Percentiles rank a stretch among this genome's conserved stretches.
These are phyloP conservation scores for Quercus gilva DNA, from an alignment of 306 rosid species.

Conservation along the genomic window DNA sequence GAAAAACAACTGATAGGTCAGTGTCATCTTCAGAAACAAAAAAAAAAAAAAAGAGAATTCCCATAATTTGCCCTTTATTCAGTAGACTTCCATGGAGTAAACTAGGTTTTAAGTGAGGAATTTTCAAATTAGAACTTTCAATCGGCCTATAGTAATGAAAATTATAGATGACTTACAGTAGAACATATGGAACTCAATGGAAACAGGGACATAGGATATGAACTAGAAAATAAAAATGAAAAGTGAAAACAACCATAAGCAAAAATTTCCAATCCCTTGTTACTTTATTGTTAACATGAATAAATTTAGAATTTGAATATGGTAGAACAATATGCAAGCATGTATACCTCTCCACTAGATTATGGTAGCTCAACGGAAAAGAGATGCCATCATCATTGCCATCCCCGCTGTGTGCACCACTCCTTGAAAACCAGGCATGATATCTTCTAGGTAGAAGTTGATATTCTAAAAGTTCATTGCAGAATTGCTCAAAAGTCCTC, in stretches of 20 bases:
- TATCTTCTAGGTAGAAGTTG: conserved; percentile 88
- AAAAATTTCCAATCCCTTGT: not conserved
- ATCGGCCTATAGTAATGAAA: not conserved
- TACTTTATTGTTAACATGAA: not conserved
- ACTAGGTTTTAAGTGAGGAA: not conserved
- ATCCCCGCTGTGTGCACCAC: conserved; percentile 34
- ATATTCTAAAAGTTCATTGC: conserved; percentile 71
- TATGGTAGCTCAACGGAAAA: conserved; percentile 62
- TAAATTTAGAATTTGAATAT: not conserved
- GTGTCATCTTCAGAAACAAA: not conserved
- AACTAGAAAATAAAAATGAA: not conserved
- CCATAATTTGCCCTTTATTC: not conserved
- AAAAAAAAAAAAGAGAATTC: not conserved
- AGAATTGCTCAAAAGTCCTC: conserved; percentile 56
- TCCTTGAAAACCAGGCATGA: conserved; percentile 88
- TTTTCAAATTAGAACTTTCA: not conserved
- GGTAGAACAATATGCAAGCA: not conserved
- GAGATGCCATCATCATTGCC: conserved; percentile 57
- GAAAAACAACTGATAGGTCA: not conserved
- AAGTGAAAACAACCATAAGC: not conserved
- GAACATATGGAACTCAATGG: not conserved
- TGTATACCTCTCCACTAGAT: conserved; percentile 63
- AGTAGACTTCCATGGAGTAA: not conserved
- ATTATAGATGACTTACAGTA: not conserved
- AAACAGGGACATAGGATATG: not conserved